A percentile compares a stretch with the other conserved stretches of the same genome.
phyloP scores from a whole-genome alignment of 1,139 yeast species.

The Blastobotrys capitulatus region DNA sequence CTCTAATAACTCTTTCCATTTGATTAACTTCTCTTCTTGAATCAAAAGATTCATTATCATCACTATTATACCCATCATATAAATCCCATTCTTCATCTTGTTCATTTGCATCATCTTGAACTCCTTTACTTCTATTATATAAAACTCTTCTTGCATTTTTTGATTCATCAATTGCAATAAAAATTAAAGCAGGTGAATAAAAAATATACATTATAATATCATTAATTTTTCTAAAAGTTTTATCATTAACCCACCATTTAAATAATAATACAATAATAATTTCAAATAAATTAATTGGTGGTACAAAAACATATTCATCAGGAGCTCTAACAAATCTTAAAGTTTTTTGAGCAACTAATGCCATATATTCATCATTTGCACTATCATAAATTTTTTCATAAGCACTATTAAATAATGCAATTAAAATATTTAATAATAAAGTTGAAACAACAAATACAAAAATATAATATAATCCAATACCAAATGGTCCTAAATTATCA shows the following conservation, averaged over 20 bases:
- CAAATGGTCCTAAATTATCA: constrained; percentile 78
- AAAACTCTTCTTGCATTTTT: constrained; percentile 61
- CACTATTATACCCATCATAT: constrained; percentile 62
- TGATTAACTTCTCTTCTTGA: constrained; percentile 32
- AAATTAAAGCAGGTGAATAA: constrained; percentile 60
- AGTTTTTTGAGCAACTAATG: constrained; percentile 79
- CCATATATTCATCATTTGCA: constrained; percentile 80
- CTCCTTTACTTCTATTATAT: constrained; percentile 61
- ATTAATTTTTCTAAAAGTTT: constrained; percentile 24
- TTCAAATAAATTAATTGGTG: constrained; percentile 78
- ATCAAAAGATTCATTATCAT: constrained; percentile 35
- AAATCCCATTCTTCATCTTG: constrained; percentile 76
- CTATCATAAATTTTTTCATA: constrained; percentile 76
- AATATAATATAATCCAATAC: constrained; percentile 65
- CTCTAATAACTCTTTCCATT: constrained; percentile 44
- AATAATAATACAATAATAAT: constrained; percentile 40
- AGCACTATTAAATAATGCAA: constrained; percentile 83
- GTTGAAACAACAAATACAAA: constrained; percentile 69
- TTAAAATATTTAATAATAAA: constrained; percentile 57
- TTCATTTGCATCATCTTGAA: constrained; percentile 79
- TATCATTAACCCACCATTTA: constrained; percentile 35
- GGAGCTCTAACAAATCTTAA: constrained; percentile 83
- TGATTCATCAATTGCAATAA: constrained; percentile 60
- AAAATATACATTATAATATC: constrained; percentile 53
- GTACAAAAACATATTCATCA: constrained; percentile 77